A percentile compares a stretch with the other conserved stretches of the same genome.
phyloP scores from a whole-genome alignment of 805 yeast species.

The Clavispora santaluciae region DNA sequence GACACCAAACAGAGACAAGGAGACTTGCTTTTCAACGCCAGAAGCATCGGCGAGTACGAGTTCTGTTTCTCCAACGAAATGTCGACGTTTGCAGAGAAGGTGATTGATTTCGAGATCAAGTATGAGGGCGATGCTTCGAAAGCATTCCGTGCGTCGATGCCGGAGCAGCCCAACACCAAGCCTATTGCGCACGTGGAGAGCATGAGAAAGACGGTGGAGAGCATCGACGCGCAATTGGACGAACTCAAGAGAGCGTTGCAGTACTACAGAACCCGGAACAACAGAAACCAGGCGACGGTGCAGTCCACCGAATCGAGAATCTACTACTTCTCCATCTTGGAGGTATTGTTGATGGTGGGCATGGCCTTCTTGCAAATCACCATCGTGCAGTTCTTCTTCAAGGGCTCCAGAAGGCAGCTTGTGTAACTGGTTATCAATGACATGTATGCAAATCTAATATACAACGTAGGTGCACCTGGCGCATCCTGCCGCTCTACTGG shows the following conservation, averaged over 20 bases:
- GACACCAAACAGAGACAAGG: constrained; percentile 71
- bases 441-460: constrained; percentile 3
- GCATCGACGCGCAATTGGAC: constrained; percentile 57
- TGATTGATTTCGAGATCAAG: constrained; percentile 76
- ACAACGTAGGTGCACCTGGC: neutral
- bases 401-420: constrained; percentile 62
- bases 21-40: constrained; percentile 68
- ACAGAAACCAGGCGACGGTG: constrained; percentile 87
- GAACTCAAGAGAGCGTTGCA: constrained; percentile 57
- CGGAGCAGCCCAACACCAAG: constrained; percentile 43
- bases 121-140: constrained; percentile 38
- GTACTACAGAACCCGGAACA: constrained; percentile 85
- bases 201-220: constrained; percentile 50
- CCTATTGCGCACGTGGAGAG: constrained; percentile 50
- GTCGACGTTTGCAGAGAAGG: constrained; percentile 78
- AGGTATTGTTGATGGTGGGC: constrained; percentile 67
- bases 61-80: constrained; percentile 81
- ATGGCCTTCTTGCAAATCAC: constrained; percentile 68
- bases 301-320: constrained; percentile 72
- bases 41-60: constrained; percentile 71
- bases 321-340: constrained; percentile 69
- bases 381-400: constrained; percentile 67
- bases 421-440: constrained; percentile 30
- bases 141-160: constrained; percentile 57
- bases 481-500: constrained; percentile 26